Evolutionary conservation across 1,284 basidiomycete species (phyloP).

Genomic region (Schizophyllum commune): DNA sequence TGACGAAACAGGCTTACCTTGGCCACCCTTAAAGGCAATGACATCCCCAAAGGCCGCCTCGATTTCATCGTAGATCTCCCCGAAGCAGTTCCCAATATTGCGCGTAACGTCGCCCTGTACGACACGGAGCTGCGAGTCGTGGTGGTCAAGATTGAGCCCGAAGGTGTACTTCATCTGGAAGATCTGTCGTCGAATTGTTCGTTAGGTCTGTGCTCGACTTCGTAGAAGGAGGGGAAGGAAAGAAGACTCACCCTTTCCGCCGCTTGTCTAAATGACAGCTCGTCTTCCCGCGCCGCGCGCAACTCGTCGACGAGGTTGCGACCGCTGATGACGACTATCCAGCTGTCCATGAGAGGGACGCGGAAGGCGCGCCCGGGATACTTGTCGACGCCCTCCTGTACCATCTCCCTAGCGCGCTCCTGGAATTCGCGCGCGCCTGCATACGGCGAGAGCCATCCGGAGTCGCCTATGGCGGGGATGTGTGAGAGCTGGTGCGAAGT

Average conservation of each 20-base stretch:
- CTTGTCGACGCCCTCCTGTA: conserved; percentile 14
- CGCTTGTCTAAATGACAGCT: conserved; percentile 23
- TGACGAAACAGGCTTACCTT: conserved; percentile 1
- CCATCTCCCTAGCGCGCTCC: conserved; percentile 8
- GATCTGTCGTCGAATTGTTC: conserved; percentile 19
- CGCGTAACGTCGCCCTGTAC: conserved; percentile 29
- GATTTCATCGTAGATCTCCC: conserved; percentile 31
- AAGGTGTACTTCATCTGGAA: conserved; percentile 31
- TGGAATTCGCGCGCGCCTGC: conserved; percentile 11
- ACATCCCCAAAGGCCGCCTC: conserved; percentile 23
- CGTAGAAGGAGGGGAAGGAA: conserved; percentile 20
- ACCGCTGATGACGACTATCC: conserved; percentile 20
- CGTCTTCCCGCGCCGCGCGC: conserved; percentile 27
- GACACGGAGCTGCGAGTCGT: conserved; percentile 30
- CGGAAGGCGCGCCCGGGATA: conserved; percentile 15
- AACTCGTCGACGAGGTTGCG: conserved; percentile 28
- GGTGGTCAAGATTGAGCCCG: conserved; percentile 22
- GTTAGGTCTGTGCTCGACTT: neutral
- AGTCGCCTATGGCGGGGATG: conserved; percentile 14
- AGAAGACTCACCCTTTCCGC: conserved; percentile 16
- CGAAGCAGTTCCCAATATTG: conserved; percentile 26
- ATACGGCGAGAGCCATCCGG: conserved; percentile 11
- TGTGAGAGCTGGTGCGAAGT: neutral
- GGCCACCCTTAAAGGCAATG: conserved; percentile 19
- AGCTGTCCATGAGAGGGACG: conserved; percentile 10